Evolutionary conservation across 2,329 filamentous ascomycete genomes (phyloP), one percentile per base, ranked within the genome.

Genomic region (Hypoxylon rubiginosum): DNA sequence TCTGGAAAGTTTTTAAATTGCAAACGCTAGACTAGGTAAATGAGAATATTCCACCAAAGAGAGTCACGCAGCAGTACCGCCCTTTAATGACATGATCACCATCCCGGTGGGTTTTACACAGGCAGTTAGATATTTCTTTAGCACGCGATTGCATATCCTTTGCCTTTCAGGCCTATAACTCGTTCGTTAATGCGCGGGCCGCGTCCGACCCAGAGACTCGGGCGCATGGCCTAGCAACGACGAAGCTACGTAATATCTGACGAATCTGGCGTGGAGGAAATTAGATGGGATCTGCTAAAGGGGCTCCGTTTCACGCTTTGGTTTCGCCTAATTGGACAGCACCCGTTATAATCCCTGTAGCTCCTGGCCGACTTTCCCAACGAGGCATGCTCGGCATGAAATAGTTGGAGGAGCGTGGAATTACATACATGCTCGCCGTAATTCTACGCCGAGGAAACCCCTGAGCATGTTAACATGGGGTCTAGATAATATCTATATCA

Each of bases 401-500:
- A 43, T 43, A 2, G 39, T 4, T 19, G n/a, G 39, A 43, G 39
- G 39, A 43, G 6, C n/a, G 7, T 17, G 19, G 39, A 51, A 34
- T 50, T n/a, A n/a, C n/a, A n/a, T 55, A 21, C 36, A 54, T 53
- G 58, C 21, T 62, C 62, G 62, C 53, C 39, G n/a, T 49, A 62
- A 58, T 24, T 32, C 49, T 55, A 24, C 15, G 45, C 62, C 62
- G 62, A 64, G n/a, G 21, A 51, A 10, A 17, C 52, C 56, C 39
- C 48, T 54, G 53, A 57, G 26, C 11, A 9, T n/a, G 49, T 32
- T 30, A 51, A 52, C 19, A 65, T 53, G n/a, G 62, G 58, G 49
- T 62, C 1, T 21, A 54, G 48, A 65, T 54, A 34, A 28, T 43
- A 61, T 53, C 32, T 65, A 62, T 65, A 61, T 61, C 36, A 62